Base-by-base conservation (phyloP, 768 basidiomycete species). In the Tremella yokohamensis region DNA sequence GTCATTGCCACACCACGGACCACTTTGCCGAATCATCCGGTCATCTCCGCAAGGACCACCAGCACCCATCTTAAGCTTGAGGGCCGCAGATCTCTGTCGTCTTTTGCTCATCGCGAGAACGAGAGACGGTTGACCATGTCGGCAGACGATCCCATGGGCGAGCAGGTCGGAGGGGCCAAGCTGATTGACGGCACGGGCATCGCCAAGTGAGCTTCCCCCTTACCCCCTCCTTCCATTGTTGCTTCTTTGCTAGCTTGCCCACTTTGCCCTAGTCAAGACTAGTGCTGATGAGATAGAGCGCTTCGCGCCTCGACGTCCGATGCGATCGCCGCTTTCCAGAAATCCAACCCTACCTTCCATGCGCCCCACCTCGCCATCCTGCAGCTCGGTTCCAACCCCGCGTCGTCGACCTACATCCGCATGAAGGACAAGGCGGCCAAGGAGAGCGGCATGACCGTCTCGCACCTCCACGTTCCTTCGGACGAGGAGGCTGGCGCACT, bases 361-460 rank as follows among this genome's bases (percentile, higher is more conserved):
- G 89, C 96, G 12, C 75, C 75, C 22, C 84, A 86, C 75, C 83
- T 99, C 16, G 88, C 85, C 65, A 90, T 99, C 77, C 83, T 99
- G 45, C 96, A 98, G 78, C 91, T 90, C 51, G 96, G 96, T 54
- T 84, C 86, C 26, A 87, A 90, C 58, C 85, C 90, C 19, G 94
- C 97, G 76, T 98, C 93, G 4, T 80, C 82, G 18, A 86, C 87
- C 40, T 99, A 99, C 78, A 86, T 99, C 65, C 90, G 90, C 71
- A 98, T 98, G 94, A 99, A 99, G 79, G 81, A 84, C 42, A 97
- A 93, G 77, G 96, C 96, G 11, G 89, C 92, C 11, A 85, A 90
- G 68, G 90, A 98, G 79, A 87, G 89, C 64, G 93, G 96, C 58
- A 89, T 98, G 79, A 83, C 82, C 58, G 87, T 88, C 77, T 84